Percentiles rank a stretch among this genome's conserved stretches.
Conservation (phyloP, 2,329 filamentous ascomycete species). For the Alternaria arborescens region DNA sequence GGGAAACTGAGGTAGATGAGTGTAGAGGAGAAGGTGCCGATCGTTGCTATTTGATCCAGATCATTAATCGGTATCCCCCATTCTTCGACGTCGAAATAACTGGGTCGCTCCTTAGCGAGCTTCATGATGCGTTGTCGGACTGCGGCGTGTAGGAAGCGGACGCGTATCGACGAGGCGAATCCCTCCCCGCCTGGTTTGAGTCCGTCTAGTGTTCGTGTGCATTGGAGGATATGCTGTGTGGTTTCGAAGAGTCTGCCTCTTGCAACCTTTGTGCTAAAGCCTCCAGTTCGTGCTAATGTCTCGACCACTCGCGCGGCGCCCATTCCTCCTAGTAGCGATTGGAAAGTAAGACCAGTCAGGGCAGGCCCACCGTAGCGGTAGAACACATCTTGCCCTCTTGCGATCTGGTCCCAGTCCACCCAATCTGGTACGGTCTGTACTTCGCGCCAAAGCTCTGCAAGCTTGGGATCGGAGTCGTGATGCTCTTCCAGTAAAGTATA, state of each 20-base stretch:
- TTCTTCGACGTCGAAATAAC: constrained; percentile 68
- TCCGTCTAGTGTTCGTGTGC: constrained; percentile 69
- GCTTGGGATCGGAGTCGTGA: constrained; percentile 63
- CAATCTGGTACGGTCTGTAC: constrained; percentile 73
- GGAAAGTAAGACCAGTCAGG: constrained; percentile 70
- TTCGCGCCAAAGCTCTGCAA: constrained; percentile 69
- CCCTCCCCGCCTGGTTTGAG: constrained; percentile 75
- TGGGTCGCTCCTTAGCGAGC: constrained; percentile 63
- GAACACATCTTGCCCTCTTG: constrained; percentile 77
- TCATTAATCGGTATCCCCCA: constrained; percentile 77
- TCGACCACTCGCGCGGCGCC: constrained; percentile 77
- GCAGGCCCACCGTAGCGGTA: constrained; percentile 77
- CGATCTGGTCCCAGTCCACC: constrained; percentile 81
- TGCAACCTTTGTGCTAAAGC: constrained; percentile 74
- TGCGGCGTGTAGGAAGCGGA: constrained; percentile 73
- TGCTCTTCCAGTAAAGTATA: constrained; percentile 70
- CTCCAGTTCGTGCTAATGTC: constrained; percentile 76
- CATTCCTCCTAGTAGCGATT: constrained; percentile 75
- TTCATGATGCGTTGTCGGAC: constrained; percentile 71
- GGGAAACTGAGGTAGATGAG: constrained; percentile 75
- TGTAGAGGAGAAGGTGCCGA: constrained; percentile 73
- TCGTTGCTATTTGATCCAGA: constrained; percentile 76
- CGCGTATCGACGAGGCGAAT: constrained; percentile 70
- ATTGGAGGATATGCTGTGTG: constrained; percentile 77
- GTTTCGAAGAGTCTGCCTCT: constrained; percentile 74